These are phyloP conservation scores for Lasiodiplodia sp. DNA, from an alignment of 2,329 filamentous ascomycete genomes.

Conservation along the genomic window DNA sequence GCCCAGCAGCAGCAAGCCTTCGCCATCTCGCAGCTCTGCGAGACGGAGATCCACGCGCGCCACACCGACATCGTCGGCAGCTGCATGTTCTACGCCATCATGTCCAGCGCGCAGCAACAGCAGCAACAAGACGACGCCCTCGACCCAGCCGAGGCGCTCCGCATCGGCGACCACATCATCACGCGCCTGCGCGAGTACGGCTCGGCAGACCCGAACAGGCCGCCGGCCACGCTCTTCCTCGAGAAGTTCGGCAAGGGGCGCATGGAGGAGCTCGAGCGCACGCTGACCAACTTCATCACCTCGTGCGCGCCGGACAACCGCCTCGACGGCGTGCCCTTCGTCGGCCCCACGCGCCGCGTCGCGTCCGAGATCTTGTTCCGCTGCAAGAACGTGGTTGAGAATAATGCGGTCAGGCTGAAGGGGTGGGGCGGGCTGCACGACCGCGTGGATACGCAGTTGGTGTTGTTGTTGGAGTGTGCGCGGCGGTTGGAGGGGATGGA, in stretches of 20 bases:
- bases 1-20: conserved; percentile 17
- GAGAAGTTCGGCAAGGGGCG: conserved; percentile 30
- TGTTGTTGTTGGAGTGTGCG: conserved; percentile 32
- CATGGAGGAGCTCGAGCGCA: conserved; percentile 28
- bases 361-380: conserved; percentile 24
- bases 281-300: conserved; percentile 30
- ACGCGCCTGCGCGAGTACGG: background rate
- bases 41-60: conserved; percentile 28
- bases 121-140: background rate
- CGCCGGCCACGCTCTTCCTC: conserved; percentile 26
- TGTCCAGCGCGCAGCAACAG: conserved; percentile 22
- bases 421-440: conserved; percentile 34
- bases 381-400: conserved; percentile 33
- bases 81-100: conserved; percentile 32
- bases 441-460: conserved; percentile 30
- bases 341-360: conserved; percentile 13
- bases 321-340: conserved; percentile 26
- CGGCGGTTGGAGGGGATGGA: conserved; percentile 27
- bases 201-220: background rate
- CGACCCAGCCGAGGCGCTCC: background rate
- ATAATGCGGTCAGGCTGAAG: conserved; percentile 33
- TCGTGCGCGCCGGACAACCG: conserved; percentile 17
- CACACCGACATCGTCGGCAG: conserved; percentile 30
- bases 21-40: conserved; percentile 29
- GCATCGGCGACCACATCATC: conserved; percentile 3